phyloP scores from a whole-genome alignment of 768 basidiomycete genomes.

The Dioszegia hungarica region DNA sequence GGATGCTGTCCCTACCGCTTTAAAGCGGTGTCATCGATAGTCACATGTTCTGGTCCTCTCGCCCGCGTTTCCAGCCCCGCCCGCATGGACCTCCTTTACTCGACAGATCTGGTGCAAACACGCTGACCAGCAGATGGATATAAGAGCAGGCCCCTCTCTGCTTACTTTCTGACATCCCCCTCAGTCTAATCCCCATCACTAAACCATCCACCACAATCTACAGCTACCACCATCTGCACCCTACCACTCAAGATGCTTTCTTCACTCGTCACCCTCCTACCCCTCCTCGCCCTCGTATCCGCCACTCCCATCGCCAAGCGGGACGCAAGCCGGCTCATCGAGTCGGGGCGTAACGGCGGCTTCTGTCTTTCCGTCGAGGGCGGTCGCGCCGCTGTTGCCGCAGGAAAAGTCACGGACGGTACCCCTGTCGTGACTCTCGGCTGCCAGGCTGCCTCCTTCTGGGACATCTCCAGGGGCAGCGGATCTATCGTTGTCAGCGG shows the following conservation, averaged over 20 bases:
- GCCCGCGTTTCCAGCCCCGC: too few relatives aligned
- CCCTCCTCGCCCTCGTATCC: not conserved
- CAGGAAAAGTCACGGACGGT: slow-evolving; percentile 3
- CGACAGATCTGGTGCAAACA: too few relatives aligned
- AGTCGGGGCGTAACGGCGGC: slow-evolving; percentile 4
- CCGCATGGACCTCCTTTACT: too few relatives aligned
- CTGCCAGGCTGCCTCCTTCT: slow-evolving; percentile 10
- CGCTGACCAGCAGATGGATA: too few relatives aligned
- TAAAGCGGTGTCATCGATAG: too few relatives aligned
- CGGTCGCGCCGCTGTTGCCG: not conserved
- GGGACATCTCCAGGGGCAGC: slow-evolving; percentile 22
- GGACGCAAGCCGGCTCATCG: slow-evolving; percentile 1
- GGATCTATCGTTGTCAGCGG: slow-evolving; percentile 14
- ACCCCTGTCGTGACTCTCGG: slow-evolving; percentile 5
- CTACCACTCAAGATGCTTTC: not conserved
- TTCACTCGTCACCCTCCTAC: not conserved
- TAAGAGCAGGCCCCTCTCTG: not conserved
- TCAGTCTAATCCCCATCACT: too few relatives aligned
- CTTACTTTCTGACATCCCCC: not conserved
- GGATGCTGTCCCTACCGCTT: too few relatives aligned
- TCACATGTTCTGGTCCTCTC: too few relatives aligned
- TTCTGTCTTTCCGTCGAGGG: slow-evolving; percentile 4
- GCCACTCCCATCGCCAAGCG: slow-evolving; percentile 9
- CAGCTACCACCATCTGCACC: not conserved
- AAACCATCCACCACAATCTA: not conserved